phyloP scores from a whole-genome alignment of 75 land plant genomes.

The Sequoia sempervirens region DNA sequence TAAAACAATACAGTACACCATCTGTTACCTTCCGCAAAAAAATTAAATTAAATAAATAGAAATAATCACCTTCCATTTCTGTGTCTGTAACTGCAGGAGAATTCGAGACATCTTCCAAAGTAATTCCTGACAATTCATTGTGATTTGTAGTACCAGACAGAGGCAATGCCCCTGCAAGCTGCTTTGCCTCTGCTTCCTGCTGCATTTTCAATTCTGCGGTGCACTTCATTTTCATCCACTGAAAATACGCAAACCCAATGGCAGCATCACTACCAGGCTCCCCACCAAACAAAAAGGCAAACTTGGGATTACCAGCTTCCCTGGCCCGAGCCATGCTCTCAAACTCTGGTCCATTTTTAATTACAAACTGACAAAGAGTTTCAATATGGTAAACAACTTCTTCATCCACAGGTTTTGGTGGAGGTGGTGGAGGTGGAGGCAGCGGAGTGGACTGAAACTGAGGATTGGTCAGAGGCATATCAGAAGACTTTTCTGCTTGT shows the following conservation, averaged over 20 bases:
- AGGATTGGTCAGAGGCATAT: background rate
- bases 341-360: slow-evolving; percentile 29
- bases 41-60: background rate
- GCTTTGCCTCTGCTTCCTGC: background rate
- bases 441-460: background rate
- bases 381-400: slow-evolving; percentile 37
- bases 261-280: slow-evolving; percentile 38
- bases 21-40: background rate
- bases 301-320: slow-evolving; percentile 43
- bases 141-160: background rate
- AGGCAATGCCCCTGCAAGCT: background rate
- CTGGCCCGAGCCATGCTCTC: slow-evolving; percentile 31
- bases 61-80: slow-evolving; percentile 78
- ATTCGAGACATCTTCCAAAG: slow-evolving; percentile 3
- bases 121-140: background rate
- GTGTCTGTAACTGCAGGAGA: slow-evolving; percentile 53
- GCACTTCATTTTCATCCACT: slow-evolving; percentile 41
- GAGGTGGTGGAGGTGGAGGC: slow-evolving; percentile 18
- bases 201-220: slow-evolving; percentile 2
- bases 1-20: background rate
- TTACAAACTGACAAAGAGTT: slow-evolving; percentile 27
- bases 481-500: background rate
- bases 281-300: slow-evolving; percentile 38
- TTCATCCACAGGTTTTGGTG: slow-evolving; percentile 25
- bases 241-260: slow-evolving; percentile 32